Evolutionary conservation across 257 asterid genomes (phyloP), one percentile per base, ranked within the genome.

Genomic region (Primulina tabacum): DNA sequence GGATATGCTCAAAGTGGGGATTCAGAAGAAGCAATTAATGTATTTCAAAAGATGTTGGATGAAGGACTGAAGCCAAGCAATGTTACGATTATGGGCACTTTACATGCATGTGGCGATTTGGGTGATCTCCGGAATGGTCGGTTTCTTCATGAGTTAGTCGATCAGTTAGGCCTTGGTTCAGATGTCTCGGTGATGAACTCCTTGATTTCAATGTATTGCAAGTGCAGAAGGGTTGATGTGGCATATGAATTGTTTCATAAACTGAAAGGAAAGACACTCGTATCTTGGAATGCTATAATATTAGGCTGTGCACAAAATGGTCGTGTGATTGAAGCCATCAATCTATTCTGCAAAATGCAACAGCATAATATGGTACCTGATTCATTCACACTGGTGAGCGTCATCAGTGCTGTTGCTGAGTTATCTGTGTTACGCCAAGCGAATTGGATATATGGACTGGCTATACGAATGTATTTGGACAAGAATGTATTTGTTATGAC

Each of bases 231-330:
- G 75, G 88, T 74, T 30, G 96, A 93, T 64, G 14, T 74, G 59
- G 97, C 96, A 26, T 82, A 78, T 20, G 81, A 80, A 21, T 78
- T 93, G 43, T 93, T 93, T 53, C 59, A 67, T 34, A 80, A 83
- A 74, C 78, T 87, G 7, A 73, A 60, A 65, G 76, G 56, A 0
- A 93, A 85, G 69, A 90, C 97, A 7, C 70, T 89, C 0, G 99
- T 93, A 14, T 87, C 99, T 6, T 90, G 97, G 96, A 93, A 93
- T 35, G 92, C 97, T 17, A 87, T 90, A 84, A 83, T 93, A 71
- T 77, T 90, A 69, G 99, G 99, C 65, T 83, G 81, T 68, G 97
- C 97, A 3, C 97, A 93, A 73, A 89, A 79, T 65, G 88, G 94
- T 16, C 79, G 62, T 37, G 69, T 86, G 20, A 79, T 78, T 55